These are phyloP conservation scores for Kingdonia uniflora DNA, from an alignment of 164 flowering plant species.

Conservation along the genomic window DNA sequence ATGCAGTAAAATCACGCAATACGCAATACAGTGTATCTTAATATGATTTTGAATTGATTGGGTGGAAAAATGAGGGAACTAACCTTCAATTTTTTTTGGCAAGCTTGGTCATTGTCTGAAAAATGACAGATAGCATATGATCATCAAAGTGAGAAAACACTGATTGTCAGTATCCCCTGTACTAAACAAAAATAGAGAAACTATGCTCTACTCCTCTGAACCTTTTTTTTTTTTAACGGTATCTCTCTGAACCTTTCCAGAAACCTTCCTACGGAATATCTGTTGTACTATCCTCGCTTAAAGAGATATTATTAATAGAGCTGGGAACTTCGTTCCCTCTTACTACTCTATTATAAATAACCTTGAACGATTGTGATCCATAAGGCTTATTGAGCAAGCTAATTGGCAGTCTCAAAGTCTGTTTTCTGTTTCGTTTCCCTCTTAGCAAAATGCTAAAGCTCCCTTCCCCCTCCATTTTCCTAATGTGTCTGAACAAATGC, in stretches of 20 bases:
- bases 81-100: conserved; percentile 16
- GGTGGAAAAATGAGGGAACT: conserved; percentile 1
- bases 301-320: conserved; percentile 24
- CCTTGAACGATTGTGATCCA: conserved; percentile 82
- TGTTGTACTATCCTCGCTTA: conserved; percentile 30
- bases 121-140: conserved; percentile 5
- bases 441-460: conserved; percentile 72
- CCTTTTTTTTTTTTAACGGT: too few relatives aligned
- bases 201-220: conserved; percentile 4
- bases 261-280: conserved; percentile 17
- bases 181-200: conserved; percentile 2
- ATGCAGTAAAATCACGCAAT: background rate
- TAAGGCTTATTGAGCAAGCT: conserved; percentile 82
- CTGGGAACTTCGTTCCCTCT: conserved; percentile 66
- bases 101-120: conserved; percentile 11
- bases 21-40: background rate
- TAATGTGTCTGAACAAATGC: conserved; percentile 16
- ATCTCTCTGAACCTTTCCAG: background rate
- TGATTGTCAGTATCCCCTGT: conserved; percentile 6
- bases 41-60: background rate
- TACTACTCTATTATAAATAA: conserved; percentile 69
- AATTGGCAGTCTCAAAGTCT: conserved; percentile 86
- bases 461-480: conserved; percentile 48
- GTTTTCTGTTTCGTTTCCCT: conserved; percentile 86
- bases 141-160: conserved; percentile 11